phyloP scores from a whole-genome alignment of 2,329 filamentous ascomycete species.

The Arthroderma sp. region DNA sequence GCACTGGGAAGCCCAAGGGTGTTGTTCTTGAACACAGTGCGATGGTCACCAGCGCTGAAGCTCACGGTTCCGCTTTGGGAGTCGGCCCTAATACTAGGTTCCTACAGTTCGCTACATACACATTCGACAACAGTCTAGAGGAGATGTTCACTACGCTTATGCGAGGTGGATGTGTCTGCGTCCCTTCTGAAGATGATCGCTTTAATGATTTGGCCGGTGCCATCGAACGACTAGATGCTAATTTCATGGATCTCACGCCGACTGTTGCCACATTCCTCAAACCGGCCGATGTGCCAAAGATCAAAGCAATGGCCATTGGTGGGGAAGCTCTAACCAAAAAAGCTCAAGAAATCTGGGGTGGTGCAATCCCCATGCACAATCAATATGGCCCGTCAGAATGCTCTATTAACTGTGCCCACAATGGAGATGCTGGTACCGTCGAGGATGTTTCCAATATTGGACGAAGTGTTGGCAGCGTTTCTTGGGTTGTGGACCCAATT shows the following conservation, averaged over 20 bases:
- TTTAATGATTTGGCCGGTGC: constrained; percentile 36
- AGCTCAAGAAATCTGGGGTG: constrained; percentile 15
- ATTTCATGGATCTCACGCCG: constrained; percentile 45
- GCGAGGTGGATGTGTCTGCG: constrained; percentile 34
- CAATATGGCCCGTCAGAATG: constrained; percentile 17
- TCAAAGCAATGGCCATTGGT: constrained; percentile 27
- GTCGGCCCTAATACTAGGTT: constrained; percentile 23
- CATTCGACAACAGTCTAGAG: constrained; percentile 34
- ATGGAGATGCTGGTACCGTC: constrained; percentile 8
- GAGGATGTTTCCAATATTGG: constrained; percentile 14
- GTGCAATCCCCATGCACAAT: constrained; percentile 13
- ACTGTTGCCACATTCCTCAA: constrained; percentile 38
- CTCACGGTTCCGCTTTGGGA: constrained; percentile 35
- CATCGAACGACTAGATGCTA: constrained; percentile 38
- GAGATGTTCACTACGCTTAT: constrained; percentile 24
- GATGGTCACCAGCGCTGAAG: constrained; percentile 20
- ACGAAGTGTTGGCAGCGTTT: constrained; percentile 11
- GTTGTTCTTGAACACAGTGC: constrained; percentile 60
- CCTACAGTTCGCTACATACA: constrained; percentile 35
- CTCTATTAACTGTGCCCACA: constrained; percentile 14
- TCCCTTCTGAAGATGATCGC: constrained; percentile 33
- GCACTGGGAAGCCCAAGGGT: constrained; percentile 74
- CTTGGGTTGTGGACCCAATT: constrained; percentile 33
- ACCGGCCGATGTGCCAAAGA: constrained; percentile 27
- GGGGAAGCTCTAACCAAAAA: constrained; percentile 25